phyloP scores from a whole-genome alignment of 2,329 filamentous ascomycete species.

The Monilinia vaccinii-corymbosi region DNA sequence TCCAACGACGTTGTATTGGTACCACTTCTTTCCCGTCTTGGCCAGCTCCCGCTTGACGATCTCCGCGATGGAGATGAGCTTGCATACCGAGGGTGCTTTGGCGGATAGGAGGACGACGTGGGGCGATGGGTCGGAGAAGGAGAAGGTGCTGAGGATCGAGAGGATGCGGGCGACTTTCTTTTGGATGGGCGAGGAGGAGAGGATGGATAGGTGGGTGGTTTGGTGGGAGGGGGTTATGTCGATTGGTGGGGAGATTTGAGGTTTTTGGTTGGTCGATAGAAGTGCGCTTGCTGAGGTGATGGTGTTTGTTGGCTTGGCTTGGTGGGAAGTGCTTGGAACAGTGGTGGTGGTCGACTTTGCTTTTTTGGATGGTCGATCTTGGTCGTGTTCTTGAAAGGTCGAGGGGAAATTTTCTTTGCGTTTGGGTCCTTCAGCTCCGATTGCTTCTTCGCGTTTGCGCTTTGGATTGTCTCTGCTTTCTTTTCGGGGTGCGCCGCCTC shows the following conservation, averaged over 20 bases:
- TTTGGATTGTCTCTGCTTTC: neutral
- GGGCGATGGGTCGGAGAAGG: slow-evolving; percentile 26
- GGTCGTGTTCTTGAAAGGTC: slow-evolving; percentile 1
- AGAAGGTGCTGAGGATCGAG: slow-evolving; percentile 20
- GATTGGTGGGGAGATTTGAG: neutral
- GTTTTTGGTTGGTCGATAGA: neutral
- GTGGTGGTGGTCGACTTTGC: neutral
- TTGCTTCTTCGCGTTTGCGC: slow-evolving; percentile 5
- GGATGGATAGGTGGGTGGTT: slow-evolving; percentile 43
- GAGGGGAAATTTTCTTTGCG: slow-evolving; percentile 8
- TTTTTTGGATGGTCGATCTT: slow-evolving; percentile 7
- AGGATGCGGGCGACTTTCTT: slow-evolving; percentile 29
- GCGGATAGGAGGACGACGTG: slow-evolving; percentile 33
- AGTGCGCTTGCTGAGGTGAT: neutral
- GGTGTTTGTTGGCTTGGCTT: neutral
- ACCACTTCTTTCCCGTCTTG: slow-evolving; percentile 36
- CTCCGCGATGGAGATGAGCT: slow-evolving; percentile 60
- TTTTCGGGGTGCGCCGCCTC: neutral
- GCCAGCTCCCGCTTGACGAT: slow-evolving; percentile 50
- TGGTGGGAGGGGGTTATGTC: slow-evolving; percentile 34
- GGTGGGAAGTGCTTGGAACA: neutral
- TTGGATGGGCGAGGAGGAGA: slow-evolving; percentile 50
- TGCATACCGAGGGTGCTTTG: slow-evolving; percentile 39
- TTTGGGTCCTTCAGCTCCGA: neutral
- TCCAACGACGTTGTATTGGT: slow-evolving; percentile 31